Conservation (phyloP, 345 rosid genomes). For the Theobroma cacao region DNA sequence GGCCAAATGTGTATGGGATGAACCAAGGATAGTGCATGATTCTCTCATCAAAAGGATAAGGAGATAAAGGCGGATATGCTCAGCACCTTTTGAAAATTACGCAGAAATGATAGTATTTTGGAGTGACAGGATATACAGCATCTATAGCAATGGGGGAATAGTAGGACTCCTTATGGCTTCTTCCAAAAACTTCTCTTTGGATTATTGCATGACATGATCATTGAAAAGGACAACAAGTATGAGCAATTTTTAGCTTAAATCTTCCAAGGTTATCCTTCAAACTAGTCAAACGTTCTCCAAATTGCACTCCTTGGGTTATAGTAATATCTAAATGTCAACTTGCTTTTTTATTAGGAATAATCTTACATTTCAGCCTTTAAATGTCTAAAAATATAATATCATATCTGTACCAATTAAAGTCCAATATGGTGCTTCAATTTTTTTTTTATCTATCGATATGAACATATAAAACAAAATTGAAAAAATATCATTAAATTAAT, state of each 20-base stretch:
- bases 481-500: too few relatives aligned
- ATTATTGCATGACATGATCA: constrained; percentile 29
- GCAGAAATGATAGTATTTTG: neutral
- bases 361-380: too few relatives aligned
- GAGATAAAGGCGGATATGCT: constrained; percentile 41
- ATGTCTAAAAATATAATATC: too few relatives aligned
- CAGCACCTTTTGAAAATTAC: constrained; percentile 22
- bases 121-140: neutral
- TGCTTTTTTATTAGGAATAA: neutral
- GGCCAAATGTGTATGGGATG: constrained; percentile 5
- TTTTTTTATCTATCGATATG: too few relatives aligned
- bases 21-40: constrained; percentile 27
- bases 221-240: constrained; percentile 20
- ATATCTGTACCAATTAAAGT: too few relatives aligned
- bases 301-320: neutral
- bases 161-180: constrained; percentile 14
- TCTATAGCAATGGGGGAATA: neutral
- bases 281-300: neutral
- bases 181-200: neutral
- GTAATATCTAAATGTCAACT: neutral
- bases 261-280: constrained; percentile 8
- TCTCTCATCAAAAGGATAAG: constrained; percentile 36
- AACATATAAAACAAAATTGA: too few relatives aligned
- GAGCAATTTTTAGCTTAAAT: neutral
- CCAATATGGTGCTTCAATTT: too few relatives aligned